Conservation (phyloP, 352 stramenopile genomes). For the Thraustochytrium striatum region DNA sequence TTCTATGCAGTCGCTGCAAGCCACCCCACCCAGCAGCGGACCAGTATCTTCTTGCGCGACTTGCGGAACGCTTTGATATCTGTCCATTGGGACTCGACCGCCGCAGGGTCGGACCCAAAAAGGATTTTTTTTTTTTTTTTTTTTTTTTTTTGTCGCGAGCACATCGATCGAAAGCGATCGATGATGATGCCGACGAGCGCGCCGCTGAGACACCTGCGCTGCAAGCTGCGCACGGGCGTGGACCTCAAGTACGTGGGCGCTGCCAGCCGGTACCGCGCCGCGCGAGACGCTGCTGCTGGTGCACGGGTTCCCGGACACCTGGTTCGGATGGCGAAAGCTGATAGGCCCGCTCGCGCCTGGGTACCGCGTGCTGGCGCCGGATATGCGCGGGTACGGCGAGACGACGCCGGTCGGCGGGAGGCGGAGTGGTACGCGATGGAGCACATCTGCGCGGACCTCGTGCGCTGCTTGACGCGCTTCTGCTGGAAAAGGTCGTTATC, state of each 20-base stretch:
- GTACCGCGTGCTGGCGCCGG: slow-evolving; percentile 24
- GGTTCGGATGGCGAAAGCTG: slow-evolving; percentile 42
- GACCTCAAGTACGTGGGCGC: slow-evolving; percentile 39
- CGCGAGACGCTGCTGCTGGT: neutral
- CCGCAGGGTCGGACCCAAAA: too few species aligned
- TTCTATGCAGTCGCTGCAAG: too few species aligned
- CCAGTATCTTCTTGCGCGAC: too few species aligned
- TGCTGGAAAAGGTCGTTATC: slow-evolving; percentile 66
- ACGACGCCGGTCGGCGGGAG: slow-evolving; percentile 46
- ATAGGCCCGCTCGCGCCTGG: slow-evolving; percentile 2
- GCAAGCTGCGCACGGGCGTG: slow-evolving; percentile 29
- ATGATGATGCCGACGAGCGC: too few species aligned
- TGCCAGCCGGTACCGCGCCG: slow-evolving; percentile 53
- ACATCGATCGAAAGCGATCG: too few species aligned
- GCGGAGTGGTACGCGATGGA: slow-evolving; percentile 62
- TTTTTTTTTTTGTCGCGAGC: too few species aligned
- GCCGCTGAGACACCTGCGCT: too few species aligned
- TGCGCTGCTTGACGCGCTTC: slow-evolving; percentile 62
- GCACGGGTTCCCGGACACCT: slow-evolving; percentile 10
- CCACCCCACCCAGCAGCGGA: too few species aligned
- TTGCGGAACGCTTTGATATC: too few species aligned
- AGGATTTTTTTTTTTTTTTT: too few species aligned
- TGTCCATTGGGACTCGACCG: too few species aligned
- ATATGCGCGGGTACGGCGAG: slow-evolving; percentile 5
- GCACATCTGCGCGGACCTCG: slow-evolving; percentile 63